phyloP scores from a whole-genome alignment of 108 stramenopile species.

The Nitzschia sp. region DNA sequence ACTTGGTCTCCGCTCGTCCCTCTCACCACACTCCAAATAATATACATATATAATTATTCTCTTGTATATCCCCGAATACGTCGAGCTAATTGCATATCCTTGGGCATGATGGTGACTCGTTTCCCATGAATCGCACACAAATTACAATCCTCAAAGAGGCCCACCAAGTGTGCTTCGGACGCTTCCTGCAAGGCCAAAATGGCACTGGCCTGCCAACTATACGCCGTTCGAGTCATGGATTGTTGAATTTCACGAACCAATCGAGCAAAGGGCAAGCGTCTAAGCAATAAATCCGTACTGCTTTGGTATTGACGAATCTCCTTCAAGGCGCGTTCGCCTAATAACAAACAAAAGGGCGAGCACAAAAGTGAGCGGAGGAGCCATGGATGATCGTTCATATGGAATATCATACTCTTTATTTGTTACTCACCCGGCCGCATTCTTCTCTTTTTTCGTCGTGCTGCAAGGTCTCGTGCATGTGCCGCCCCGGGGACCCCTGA shows the following conservation, averaged over 20 bases:
- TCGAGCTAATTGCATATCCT: conserved; percentile 94
- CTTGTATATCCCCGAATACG: conserved; percentile 82
- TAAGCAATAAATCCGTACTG: conserved; percentile 89
- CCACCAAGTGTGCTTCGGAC: conserved; percentile 90
- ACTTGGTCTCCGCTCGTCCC: no score
- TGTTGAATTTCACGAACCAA: conserved; percentile 90
- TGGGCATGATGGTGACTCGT: conserved; percentile 98
- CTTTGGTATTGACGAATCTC: conserved; percentile 95
- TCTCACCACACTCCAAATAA: no score
- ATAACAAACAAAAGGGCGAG: neutral
- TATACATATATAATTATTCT: conserved; percentile 45
- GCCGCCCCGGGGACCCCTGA: neutral
- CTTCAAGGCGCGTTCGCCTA: conserved; percentile 86
- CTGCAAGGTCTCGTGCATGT: conserved; percentile 13
- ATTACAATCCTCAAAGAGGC: conserved; percentile 95
- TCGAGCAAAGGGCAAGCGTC: conserved; percentile 94
- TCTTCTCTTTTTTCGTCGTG: conserved; percentile 50
- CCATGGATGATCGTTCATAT: neutral
- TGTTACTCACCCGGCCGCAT: conserved; percentile 58
- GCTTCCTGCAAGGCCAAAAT: conserved; percentile 97
- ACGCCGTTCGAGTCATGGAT: conserved; percentile 45
- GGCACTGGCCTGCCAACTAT: conserved; percentile 95
- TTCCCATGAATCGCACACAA: conserved; percentile 96
- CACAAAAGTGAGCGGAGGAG: neutral
- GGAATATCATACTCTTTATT: neutral